phyloP scores from a whole-genome alignment of 129 eudicot species.

The Kitagawia praeruptora region DNA sequence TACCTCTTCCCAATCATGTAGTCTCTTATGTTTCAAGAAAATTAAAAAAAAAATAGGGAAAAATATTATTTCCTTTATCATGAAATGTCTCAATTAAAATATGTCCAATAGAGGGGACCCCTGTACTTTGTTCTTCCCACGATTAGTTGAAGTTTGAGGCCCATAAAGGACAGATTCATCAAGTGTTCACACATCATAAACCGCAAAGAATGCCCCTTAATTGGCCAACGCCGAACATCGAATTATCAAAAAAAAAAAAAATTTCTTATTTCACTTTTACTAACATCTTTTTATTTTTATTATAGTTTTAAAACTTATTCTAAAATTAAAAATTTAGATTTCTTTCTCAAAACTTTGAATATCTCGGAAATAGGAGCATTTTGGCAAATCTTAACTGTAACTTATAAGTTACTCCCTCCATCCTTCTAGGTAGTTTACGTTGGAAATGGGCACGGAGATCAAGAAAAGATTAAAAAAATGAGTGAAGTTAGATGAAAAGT shows the following conservation, averaged over 20 bases:
- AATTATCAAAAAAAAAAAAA: too few species aligned
- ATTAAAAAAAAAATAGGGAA: too few species aligned
- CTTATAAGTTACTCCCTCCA: too few species aligned
- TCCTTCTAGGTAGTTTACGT: too few species aligned
- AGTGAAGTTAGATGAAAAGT: too few species aligned
- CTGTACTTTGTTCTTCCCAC: slow-evolving; percentile 17
- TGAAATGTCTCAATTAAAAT: slow-evolving; percentile 25
- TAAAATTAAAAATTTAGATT: not conserved
- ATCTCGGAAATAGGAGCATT: not conserved
- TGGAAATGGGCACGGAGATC: too few species aligned
- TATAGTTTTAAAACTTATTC: not conserved
- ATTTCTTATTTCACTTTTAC: not conserved
- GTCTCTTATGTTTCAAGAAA: slow-evolving; percentile 17
- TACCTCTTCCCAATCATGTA: slow-evolving; percentile 9
- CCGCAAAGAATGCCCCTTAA: not conserved
- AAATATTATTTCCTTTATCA: slow-evolving; percentile 5
- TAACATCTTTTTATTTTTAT: not conserved
- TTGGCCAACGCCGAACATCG: too few species aligned
- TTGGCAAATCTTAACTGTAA: too few species aligned
- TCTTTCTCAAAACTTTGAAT: too few species aligned
- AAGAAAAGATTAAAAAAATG: too few species aligned
- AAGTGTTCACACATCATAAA: slow-evolving; percentile 6
- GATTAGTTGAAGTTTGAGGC: slow-evolving; percentile 15
- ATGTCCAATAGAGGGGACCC: slow-evolving; percentile 17
- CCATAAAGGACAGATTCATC: not conserved